Evolutionary conservation across 805 yeast genomes (phyloP).

Genomic region (Saccharomyces jurei): DNA sequence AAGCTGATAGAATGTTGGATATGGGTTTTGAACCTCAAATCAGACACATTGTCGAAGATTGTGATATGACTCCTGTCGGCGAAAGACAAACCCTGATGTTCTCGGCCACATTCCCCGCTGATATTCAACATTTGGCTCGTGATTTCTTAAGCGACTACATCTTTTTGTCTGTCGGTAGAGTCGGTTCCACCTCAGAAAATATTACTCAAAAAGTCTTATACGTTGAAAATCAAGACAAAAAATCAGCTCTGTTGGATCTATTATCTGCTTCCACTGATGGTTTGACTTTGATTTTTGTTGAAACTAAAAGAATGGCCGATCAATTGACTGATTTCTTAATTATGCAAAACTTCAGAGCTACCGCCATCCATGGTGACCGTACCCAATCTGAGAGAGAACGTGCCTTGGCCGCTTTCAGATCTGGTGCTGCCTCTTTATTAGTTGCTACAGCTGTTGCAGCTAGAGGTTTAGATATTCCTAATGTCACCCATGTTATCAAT

Average conservation of each 20-base stretch:
- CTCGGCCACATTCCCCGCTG: constrained; percentile 98
- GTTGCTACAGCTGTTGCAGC: constrained; percentile 99
- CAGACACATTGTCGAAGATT: constrained; percentile 93
- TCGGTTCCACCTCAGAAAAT: constrained; percentile 97
- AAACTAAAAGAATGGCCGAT: constrained; percentile 98
- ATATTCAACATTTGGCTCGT: constrained; percentile 92
- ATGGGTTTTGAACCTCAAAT: constrained; percentile 99
- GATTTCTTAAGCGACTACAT: constrained; percentile 94
- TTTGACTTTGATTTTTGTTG: constrained; percentile 89
- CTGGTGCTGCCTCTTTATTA: constrained; percentile 85
- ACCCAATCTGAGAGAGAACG: constrained; percentile 96
- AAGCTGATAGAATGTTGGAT: constrained; percentile 99
- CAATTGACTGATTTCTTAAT: constrained; percentile 85
- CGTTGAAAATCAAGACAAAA: constrained; percentile 91
- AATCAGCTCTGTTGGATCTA: constrained; percentile 81
- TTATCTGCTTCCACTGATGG: constrained; percentile 70
- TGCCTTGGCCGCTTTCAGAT: constrained; percentile 88
- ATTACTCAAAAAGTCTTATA: constrained; percentile 88
- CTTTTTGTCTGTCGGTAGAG: constrained; percentile 96
- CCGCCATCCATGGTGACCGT: constrained; percentile 99
- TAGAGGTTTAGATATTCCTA: constrained; percentile 99
- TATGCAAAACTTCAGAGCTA: constrained; percentile 86
- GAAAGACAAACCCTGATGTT: constrained; percentile 96
- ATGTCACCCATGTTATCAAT: constrained; percentile 95
- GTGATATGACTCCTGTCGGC: constrained; percentile 91